phyloP scores from a whole-genome alignment of 2,329 filamentous ascomycete species.

The Magnaporthiopsis incrustans region DNA sequence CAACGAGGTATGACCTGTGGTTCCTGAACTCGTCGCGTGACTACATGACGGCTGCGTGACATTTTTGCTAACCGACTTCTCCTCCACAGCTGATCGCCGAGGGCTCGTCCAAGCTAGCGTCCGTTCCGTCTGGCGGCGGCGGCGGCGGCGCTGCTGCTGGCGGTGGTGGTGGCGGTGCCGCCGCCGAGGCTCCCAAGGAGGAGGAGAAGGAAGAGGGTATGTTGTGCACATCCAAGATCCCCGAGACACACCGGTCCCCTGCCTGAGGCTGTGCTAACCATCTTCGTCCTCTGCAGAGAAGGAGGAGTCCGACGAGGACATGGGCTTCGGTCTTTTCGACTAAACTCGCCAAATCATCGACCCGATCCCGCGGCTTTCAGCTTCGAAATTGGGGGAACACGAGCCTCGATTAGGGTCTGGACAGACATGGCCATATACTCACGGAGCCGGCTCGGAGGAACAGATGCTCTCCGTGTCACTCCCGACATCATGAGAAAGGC shows the following conservation, averaged over 20 bases:
- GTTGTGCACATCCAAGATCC: slow-evolving; percentile 32
- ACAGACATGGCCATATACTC: slow-evolving; percentile 13
- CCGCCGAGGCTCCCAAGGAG: slow-evolving; percentile 53
- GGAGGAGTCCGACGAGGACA: slow-evolving; percentile 68
- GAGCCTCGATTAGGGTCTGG: slow-evolving; percentile 4
- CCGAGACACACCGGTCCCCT: neutral
- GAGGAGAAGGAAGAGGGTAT: slow-evolving; percentile 77
- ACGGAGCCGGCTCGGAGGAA: slow-evolving; percentile 8
- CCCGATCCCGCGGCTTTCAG: neutral
- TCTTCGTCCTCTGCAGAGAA: slow-evolving; percentile 35
- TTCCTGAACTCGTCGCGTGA: neutral
- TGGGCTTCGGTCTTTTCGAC: slow-evolving; percentile 72
- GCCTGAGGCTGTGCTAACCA: slow-evolving; percentile 2
- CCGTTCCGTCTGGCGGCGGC: slow-evolving; percentile 86
- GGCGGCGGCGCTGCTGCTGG: slow-evolving; percentile 62
- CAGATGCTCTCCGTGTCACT: neutral
- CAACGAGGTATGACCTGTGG: slow-evolving; percentile 61
- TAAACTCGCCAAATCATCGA: slow-evolving; percentile 34
- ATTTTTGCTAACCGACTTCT: neutral
- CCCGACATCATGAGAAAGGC: slow-evolving; percentile 6
- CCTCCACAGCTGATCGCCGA: slow-evolving; percentile 71
- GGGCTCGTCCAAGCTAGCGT: slow-evolving; percentile 90
- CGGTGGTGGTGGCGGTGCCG: slow-evolving; percentile 59
- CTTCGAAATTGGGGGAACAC: slow-evolving; percentile 3
- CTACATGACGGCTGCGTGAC: neutral